phyloP scores from a whole-genome alignment of 805 yeast genomes.

The Yarrowia sp. region DNA sequence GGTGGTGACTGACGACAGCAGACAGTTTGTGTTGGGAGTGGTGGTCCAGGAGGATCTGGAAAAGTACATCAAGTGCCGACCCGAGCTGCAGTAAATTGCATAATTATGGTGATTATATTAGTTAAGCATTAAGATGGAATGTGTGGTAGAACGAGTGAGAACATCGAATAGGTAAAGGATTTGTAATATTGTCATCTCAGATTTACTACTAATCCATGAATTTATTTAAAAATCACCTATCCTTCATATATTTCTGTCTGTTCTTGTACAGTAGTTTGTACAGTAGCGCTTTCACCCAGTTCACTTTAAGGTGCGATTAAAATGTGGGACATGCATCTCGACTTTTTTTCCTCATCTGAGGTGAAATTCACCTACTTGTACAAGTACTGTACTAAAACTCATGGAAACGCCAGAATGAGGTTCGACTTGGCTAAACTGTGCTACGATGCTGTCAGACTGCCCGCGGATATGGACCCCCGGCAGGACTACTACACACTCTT shows the following conservation, averaged over 20 bases:
- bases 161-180: too few species aligned
- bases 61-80: slow-evolving; percentile 55
- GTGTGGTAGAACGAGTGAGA: too few species aligned
- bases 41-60: slow-evolving; percentile 60
- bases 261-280: too few species aligned
- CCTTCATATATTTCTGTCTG: too few species aligned
- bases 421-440: too few species aligned
- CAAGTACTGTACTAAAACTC: too few species aligned
- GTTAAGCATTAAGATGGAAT: too few species aligned
- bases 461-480: not conserved
- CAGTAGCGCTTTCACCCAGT: too few species aligned
- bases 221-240: too few species aligned
- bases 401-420: not conserved
- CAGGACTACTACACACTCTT: not conserved
- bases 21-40: slow-evolving; percentile 64
- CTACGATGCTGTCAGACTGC: not conserved
- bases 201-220: too few species aligned
- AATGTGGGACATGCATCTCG: not conserved
- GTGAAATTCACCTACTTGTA: not conserved
- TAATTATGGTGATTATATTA: not conserved
- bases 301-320: not conserved
- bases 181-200: too few species aligned
- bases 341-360: too few species aligned
- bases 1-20: slow-evolving; percentile 61
- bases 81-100: slow-evolving; percentile 43